Base-by-base conservation (phyloP, 768 basidiomycete genomes). In the Suillus clintonianus region DNA sequence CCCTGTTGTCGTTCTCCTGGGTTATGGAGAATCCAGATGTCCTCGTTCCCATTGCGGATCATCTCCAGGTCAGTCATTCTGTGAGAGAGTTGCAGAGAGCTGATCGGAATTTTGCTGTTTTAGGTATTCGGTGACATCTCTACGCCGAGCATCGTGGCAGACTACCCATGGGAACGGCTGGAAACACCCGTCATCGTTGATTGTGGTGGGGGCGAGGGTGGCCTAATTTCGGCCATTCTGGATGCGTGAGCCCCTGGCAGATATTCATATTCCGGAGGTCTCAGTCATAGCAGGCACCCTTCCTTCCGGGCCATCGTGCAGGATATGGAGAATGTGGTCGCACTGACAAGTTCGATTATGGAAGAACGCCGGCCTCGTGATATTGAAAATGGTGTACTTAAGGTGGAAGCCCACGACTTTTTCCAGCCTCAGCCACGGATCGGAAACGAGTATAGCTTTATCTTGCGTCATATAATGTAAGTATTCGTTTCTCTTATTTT, bases 171-270 rank as follows among this genome's bases (percentile, higher is more conserved):
- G 79, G 71, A 64, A 24, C 70, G 71, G 4, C 71, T 78, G 57
- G 69, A 71, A 34, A 65, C 19, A 76, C 78, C 62, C 74, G 79
- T 72, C 17, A 75, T 81, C 47, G 77, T 81, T 32, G 79, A 81
- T 62, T 72, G 79, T 39, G 79, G 79, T 63, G 79, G 79, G 22
- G 79, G 78, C 6, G 77, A 79, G 68, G 79, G 79, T 34, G 77
- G 77, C 14, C 70, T 80, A 11, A 76, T 75, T 60, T 77, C 76
- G 62, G 76, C 78, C 15, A 75, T 80, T 37, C 78, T 78, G n/a
- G 69, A 65, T 41, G 77, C 72, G 79, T 80, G 10, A n/a, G 36
- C 39, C n/a, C n/a, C n/a, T n/a, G 63, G 53, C 72, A 60, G 19
- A 3, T 32, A n/a, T 60, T 5, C 34, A 10, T 58, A 14, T 10